Conservation (phyloP, 768 basidiomycete species). For the Auriscalpium microsporum region DNA sequence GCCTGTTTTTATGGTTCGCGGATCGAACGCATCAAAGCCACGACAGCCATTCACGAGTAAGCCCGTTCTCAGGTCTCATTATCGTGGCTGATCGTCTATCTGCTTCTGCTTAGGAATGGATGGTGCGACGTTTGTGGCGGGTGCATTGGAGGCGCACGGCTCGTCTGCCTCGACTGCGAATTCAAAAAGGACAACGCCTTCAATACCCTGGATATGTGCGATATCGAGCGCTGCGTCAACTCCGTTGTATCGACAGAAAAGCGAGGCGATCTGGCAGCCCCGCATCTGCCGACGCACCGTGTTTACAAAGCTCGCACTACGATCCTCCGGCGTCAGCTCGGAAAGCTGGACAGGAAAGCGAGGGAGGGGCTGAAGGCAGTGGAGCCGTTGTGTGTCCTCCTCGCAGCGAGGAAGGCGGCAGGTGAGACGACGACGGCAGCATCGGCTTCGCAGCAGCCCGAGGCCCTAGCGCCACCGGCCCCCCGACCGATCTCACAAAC, state of each 20-base stretch:
- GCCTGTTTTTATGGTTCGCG: conserved; percentile 18
- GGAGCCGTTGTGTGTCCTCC: not conserved
- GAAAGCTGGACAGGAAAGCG: not conserved
- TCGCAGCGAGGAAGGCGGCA: not conserved
- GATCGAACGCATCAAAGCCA: conserved; percentile 11
- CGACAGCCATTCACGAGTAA: conserved; percentile 16
- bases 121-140: conserved; percentile 21
- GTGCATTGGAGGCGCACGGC: conserved; percentile 19
- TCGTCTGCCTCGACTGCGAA: conserved; percentile 26
- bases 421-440: not conserved
- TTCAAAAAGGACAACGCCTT: not conserved
- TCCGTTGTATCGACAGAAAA: conserved; percentile 4
- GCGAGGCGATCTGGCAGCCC: conserved; percentile 11
- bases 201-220: conserved; percentile 24
- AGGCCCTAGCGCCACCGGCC: not conserved
- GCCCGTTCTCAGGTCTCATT: not conserved
- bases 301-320: conserved; percentile 21
- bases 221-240: conserved; percentile 16
- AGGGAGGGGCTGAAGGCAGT: not conserved
- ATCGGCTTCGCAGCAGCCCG: not conserved
- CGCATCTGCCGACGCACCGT: conserved; percentile 24
- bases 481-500: not conserved
- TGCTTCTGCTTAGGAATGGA: conserved; percentile 4
- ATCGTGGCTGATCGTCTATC: not conserved
- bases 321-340: not conserved